Evolutionary conservation across 1,284 basidiomycete species (phyloP).

Genomic region (Leccinum holopus): DNA sequence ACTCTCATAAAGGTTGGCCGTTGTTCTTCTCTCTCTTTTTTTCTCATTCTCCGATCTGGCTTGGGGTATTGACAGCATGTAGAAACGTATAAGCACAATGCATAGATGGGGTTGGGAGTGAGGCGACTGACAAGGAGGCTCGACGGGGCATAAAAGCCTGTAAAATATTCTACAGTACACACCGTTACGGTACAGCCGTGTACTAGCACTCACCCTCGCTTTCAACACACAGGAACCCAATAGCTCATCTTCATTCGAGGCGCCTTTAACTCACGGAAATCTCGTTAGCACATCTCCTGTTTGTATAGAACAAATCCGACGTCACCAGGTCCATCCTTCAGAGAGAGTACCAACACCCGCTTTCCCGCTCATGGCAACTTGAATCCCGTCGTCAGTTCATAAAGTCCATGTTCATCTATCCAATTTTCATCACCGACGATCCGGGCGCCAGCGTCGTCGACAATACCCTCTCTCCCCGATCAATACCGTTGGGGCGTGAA

Average conservation of each 20-base stretch:
- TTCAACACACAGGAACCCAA: too few species aligned
- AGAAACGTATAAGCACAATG: constrained; percentile 42
- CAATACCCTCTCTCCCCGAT: constrained; percentile 75
- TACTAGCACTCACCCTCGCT: too few species aligned
- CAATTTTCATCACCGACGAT: constrained; percentile 95
- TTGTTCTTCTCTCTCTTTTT: neutral
- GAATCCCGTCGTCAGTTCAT: constrained; percentile 64
- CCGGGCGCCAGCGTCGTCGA: constrained; percentile 71
- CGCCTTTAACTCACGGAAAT: constrained; percentile 21
- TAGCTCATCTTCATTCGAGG: neutral
- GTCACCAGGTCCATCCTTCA: constrained; percentile 68
- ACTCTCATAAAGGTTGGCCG: constrained; percentile 39
- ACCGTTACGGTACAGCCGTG: too few species aligned
- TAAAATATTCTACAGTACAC: constrained; percentile 35
- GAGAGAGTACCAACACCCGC: constrained; percentile 89
- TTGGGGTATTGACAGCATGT: constrained; percentile 46
- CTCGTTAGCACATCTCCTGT: constrained; percentile 21
- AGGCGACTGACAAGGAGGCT: constrained; percentile 47
- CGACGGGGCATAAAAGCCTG: constrained; percentile 41
- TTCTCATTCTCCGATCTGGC: constrained; percentile 1
- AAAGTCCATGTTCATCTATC: constrained; percentile 96
- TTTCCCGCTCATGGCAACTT: constrained; percentile 79
- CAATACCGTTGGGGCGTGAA: constrained; percentile 96
- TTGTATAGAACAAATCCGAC: neutral
- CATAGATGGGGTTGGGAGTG: constrained; percentile 40